These are phyloP conservation scores for Camptophora hylomeconis DNA, from an alignment of 2,329 filamentous ascomycete genomes.

Conservation along the genomic window DNA sequence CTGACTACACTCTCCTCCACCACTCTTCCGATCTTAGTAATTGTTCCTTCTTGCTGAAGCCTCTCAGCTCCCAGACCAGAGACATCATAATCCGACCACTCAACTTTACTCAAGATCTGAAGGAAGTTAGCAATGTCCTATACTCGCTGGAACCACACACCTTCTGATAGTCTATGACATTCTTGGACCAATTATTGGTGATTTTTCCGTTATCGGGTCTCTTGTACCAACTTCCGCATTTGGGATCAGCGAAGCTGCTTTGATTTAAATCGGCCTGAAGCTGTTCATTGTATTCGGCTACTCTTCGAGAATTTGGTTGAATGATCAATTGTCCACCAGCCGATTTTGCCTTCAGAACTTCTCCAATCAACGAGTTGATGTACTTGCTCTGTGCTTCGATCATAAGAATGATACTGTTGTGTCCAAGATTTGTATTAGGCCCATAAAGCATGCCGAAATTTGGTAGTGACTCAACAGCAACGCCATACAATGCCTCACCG, in stretches of 20 bases:
- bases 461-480: conserved; percentile 36
- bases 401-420: conserved; percentile 49
- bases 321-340: conserved; percentile 31
- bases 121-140: conserved; percentile 3
- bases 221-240: conserved; percentile 46
- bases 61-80: conserved; percentile 14
- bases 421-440: conserved; percentile 43
- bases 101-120: conserved; percentile 18
- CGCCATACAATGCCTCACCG: conserved; percentile 38
- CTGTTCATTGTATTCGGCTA: conserved; percentile 13
- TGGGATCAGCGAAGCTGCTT: conserved; percentile 40
- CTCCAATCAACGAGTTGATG: conserved; percentile 36
- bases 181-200: conserved; percentile 45
- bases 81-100: conserved; percentile 19
- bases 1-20: conserved; percentile 25
- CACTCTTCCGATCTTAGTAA: conserved; percentile 20
- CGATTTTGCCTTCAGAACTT: conserved; percentile 34
- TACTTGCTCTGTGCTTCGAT: conserved; percentile 46
- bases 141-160: conserved; percentile 3
- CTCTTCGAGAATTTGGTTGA: conserved; percentile 24
- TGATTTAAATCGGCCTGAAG: conserved; percentile 23
- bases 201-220: conserved; percentile 36
- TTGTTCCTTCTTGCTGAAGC: conserved; percentile 5
- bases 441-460: conserved; percentile 48
- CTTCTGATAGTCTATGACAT: conserved; percentile 43